A percentile compares a stretch with the other conserved stretches of the same genome.
Evolutionary conservation across 768 basidiomycete genomes (phyloP).

Genomic region (Hericium coralloides): DNA sequence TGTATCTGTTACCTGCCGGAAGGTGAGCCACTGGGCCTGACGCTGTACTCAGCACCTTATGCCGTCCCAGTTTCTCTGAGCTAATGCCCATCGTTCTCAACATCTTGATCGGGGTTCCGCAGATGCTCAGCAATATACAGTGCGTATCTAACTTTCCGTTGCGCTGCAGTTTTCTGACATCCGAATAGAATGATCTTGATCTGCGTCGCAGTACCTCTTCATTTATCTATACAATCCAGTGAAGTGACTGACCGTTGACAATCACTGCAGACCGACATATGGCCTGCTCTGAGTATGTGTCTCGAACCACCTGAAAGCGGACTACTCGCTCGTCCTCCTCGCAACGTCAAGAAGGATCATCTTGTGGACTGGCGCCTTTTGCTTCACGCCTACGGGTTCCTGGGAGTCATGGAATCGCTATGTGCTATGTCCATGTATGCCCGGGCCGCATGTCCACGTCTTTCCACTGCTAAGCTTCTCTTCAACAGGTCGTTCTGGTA

Average conservation of each 20-base stretch:
- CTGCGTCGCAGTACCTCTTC: slow-evolving; percentile 29
- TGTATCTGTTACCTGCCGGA: slow-evolving; percentile 43
- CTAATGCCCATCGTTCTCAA: slow-evolving; percentile 52
- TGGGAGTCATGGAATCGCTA: slow-evolving; percentile 39
- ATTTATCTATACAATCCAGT: background rate
- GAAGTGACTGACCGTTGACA: background rate
- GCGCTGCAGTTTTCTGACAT: slow-evolving; percentile 7
- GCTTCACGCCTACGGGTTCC: slow-evolving; percentile 48
- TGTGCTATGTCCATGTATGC: slow-evolving; percentile 41
- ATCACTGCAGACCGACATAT: slow-evolving; percentile 40
- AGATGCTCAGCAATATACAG: slow-evolving; percentile 33
- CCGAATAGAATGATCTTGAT: slow-evolving; percentile 34
- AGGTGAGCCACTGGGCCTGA: slow-evolving; percentile 24
- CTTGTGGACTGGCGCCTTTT: slow-evolving; percentile 46
- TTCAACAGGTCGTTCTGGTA: slow-evolving; percentile 30
- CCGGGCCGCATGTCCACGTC: slow-evolving; percentile 2
- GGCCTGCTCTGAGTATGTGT: slow-evolving; percentile 44
- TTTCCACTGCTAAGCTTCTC: background rate
- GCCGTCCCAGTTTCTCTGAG: slow-evolving; percentile 40
- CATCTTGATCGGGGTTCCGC: slow-evolving; percentile 34
- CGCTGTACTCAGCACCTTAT: background rate
- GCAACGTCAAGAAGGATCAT: slow-evolving; percentile 46
- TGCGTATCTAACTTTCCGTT: slow-evolving; percentile 22
- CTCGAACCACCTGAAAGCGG: slow-evolving; percentile 56
- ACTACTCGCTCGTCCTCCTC: slow-evolving; percentile 43